Base-by-base conservation (phyloP, 108 stramenopile genomes). In the Cyclostephanos invisitatus region DNA sequence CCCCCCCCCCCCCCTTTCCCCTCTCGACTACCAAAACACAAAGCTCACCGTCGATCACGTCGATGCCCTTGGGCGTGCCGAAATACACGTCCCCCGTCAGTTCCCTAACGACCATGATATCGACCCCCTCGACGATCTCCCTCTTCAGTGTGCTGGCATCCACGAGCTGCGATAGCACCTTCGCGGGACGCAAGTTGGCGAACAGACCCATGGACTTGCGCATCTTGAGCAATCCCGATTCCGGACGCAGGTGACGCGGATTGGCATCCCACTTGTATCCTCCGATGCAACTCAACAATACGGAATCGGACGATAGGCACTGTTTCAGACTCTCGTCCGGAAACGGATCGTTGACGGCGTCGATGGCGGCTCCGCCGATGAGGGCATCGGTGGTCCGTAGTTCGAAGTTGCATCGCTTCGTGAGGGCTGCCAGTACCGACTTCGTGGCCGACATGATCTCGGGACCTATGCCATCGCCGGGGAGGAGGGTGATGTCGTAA, bases 81-180 rank as follows among this genome's bases (percentile, higher is more conserved):
- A 99, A 99, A 82, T 99, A 99, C n/a, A 99, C 97, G 87, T 99
- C 97, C 12, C 98, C 98, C 14, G 97, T 97, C 71, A 99, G 82
- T 73, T 99, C 98, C 60, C 98, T 88, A 10, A 99, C 97, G 49
- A 96, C 92, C 96, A 99, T 98, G 57, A 99, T 91, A 87, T 99
- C 98, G 36, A 98, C 97, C 17, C 91, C 97, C 73, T 97, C 95
- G n/a, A 99, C 89, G 68, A 99, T 86, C 81, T 98, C 97, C 18
- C 83, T 84, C 83, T 98, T 98, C n/a, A 99, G 81, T 2, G 98
- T 94, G 8, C 96, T 97, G 8, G 97, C 96, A 72, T 94, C 96
- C 62, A 97, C 83, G 67, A 99, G 83, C 78, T 97, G 96, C 25
- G 86, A 83, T 36, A 97, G 68, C 14, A 96, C 97, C 88, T 98